A percentile compares a stretch with the other conserved stretches of the same genome.
Conservation (phyloP, 768 basidiomycete species). For the Daedalea quercina region DNA sequence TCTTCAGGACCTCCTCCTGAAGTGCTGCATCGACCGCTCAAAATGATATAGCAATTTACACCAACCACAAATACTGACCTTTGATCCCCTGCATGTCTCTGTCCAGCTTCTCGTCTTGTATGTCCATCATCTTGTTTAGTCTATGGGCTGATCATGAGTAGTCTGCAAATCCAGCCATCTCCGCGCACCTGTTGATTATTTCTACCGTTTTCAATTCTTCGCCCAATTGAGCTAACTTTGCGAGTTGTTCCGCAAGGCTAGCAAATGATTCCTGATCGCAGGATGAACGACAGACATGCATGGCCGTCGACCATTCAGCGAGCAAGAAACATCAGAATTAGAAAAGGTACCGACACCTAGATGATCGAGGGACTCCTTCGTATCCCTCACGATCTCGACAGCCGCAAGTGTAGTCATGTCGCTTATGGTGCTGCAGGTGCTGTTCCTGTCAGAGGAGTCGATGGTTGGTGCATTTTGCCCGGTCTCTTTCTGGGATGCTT, state of each 20-base stretch:
- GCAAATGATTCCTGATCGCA: constrained; percentile 35
- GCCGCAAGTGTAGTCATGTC: neutral
- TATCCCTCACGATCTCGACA: constrained; percentile 1
- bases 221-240: constrained; percentile 34
- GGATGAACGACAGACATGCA: neutral
- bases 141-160: constrained; percentile 19
- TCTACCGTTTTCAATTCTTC: constrained; percentile 31
- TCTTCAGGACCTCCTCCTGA: constrained; percentile 37
- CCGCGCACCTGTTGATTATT: constrained; percentile 36
- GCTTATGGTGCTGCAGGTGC: neutral
- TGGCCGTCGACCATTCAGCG: neutral
- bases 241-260: constrained; percentile 36
- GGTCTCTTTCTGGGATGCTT: too few relatives aligned
- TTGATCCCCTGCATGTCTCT: constrained; percentile 43
- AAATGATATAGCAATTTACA: neutral
- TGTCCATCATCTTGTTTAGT: constrained; percentile 35
- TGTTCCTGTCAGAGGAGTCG: neutral
- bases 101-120: constrained; percentile 37
- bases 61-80: constrained; percentile 22
- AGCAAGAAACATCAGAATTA: neutral
- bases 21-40: constrained; percentile 29
- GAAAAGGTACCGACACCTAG: constrained; percentile 22
- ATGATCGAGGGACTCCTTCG: constrained; percentile 24
- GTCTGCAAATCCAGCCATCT: neutral
- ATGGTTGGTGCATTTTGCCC: too few relatives aligned